phyloP scores from a whole-genome alignment of 2,329 filamentous ascomycete genomes.

The Sclerotinia nivalis region DNA sequence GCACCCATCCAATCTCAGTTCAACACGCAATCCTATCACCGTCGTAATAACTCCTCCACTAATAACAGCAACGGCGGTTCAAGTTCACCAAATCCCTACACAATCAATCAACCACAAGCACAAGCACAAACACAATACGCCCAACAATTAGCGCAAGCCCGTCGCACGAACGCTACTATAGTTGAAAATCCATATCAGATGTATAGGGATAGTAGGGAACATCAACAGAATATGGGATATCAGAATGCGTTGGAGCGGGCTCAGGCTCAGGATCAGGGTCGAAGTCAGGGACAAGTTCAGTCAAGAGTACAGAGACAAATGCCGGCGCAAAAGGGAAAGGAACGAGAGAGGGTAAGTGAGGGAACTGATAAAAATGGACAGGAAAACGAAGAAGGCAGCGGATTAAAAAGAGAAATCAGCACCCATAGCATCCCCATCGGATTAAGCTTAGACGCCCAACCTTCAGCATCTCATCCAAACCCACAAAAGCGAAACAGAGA shows the following conservation, averaged over 20 bases:
- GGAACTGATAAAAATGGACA: background rate
- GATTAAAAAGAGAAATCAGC: background rate
- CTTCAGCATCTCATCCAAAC: background rate
- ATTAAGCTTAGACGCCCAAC: background rate
- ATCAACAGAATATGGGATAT: constrained; percentile 10
- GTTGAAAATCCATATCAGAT: background rate
- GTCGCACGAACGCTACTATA: background rate
- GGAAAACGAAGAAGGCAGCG: background rate
- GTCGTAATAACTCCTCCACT: background rate
- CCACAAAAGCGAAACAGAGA: too few species aligned
- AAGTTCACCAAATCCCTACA: background rate
- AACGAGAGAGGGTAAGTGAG: background rate
- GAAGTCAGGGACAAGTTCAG: too few species aligned
- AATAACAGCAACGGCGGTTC: background rate
- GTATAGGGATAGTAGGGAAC: background rate
- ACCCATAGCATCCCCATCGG: background rate
- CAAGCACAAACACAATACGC: background rate
- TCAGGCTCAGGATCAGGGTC: background rate
- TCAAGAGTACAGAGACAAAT: background rate
- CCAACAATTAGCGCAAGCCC: background rate
- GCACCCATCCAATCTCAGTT: background rate
- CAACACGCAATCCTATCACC: background rate
- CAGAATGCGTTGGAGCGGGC: background rate
- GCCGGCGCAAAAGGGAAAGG: background rate
- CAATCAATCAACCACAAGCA: background rate